Conservation (phyloP, 1,139 yeast species). For the Sugiyamaella sp. region DNA sequence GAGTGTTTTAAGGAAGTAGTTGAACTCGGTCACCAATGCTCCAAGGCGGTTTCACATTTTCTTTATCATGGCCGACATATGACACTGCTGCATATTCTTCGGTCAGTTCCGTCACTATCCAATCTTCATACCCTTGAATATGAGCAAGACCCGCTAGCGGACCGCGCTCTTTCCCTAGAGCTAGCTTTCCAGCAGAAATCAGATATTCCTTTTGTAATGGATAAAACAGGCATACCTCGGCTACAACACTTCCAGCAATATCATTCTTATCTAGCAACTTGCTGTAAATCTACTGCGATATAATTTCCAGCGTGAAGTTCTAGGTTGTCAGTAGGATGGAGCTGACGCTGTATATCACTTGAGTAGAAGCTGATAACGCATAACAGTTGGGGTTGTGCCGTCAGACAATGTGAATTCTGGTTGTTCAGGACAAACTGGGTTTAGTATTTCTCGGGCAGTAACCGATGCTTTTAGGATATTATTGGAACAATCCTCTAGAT, state of each 20-base stretch:
- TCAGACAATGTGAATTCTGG: conserved; percentile 51
- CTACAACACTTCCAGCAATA: conserved; percentile 59
- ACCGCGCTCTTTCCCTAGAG: conserved; percentile 63
- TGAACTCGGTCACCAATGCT: conserved; percentile 57
- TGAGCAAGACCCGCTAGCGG: conserved; percentile 52
- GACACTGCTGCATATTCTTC: conserved; percentile 59
- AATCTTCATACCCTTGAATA: conserved; percentile 48
- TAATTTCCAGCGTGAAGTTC: conserved; percentile 82
- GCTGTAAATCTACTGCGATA: conserved; percentile 71
- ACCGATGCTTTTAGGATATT: conserved; percentile 58
- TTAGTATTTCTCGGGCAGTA: conserved; percentile 27
- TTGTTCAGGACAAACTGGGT: conserved; percentile 39
- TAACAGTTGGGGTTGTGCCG: conserved; percentile 85
- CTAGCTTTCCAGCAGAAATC: conserved; percentile 71
- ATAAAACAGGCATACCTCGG: conserved; percentile 64
- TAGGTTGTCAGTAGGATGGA: conserved; percentile 46
- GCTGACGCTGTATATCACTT: conserved; percentile 32
- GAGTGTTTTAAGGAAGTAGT: conserved; percentile 69
- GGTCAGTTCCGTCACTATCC: conserved; percentile 55
- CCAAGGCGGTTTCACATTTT: conserved; percentile 47
- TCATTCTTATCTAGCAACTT: conserved; percentile 54
- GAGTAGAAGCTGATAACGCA: conserved; percentile 46
- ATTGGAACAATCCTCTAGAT: conserved; percentile 55
- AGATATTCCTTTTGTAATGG: conserved; percentile 61
- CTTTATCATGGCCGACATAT: conserved; percentile 51